Base-by-base conservation (phyloP, 371 early-diverging fungal species). In the Mucor circinelloides region DNA sequence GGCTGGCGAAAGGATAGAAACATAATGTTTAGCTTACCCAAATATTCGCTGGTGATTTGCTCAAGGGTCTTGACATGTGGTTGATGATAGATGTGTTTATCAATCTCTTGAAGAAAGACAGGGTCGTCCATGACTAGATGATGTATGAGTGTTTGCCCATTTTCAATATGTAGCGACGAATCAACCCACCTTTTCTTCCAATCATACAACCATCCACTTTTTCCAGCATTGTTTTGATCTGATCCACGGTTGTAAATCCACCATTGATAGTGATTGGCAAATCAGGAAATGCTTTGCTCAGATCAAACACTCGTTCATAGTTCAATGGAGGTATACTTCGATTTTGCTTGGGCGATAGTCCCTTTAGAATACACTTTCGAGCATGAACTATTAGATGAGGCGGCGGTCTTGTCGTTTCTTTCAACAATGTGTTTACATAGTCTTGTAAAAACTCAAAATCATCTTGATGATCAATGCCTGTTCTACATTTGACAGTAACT, bases 301-400 rank as follows among this genome's bases (percentile, higher is more conserved):
- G 72, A 67, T 82, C 80, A 74, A 89, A 86, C 0, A 92, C 96
- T 63, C 90, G 83, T 21, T 87, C 85, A 66, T 95, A 89, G 66
- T 92, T 89, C 6, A 97, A 73, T 23, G 88, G 89, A 0, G 97
- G 97, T 30, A 95, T 79, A 13, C 74, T 85, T 68, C 95, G 85
- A 79, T 97, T 97, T 66, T 95, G 89, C 64, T 89, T 88, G 0
- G 97, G 95, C 21, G 92, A 91, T 6, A 96, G 70, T 0, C 96
- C 96, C 44, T 89, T 84, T 17, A 97, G 82, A 78, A 90, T 89
- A 38, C 94, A 94, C 70, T 94, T 94, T 46, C 97, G 84, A 2
- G 96, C 94, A 79, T 97, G 97, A 9, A 97, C 82, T 68, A 95
- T 90, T 60, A 96, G 69, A 63, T 89, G 88, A 0, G 62, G 81